A percentile compares a stretch with the other conserved stretches of the same genome.
phyloP scores from a whole-genome alignment of 2,329 filamentous ascomycete genomes.

The Thermoascus crustaceus region DNA sequence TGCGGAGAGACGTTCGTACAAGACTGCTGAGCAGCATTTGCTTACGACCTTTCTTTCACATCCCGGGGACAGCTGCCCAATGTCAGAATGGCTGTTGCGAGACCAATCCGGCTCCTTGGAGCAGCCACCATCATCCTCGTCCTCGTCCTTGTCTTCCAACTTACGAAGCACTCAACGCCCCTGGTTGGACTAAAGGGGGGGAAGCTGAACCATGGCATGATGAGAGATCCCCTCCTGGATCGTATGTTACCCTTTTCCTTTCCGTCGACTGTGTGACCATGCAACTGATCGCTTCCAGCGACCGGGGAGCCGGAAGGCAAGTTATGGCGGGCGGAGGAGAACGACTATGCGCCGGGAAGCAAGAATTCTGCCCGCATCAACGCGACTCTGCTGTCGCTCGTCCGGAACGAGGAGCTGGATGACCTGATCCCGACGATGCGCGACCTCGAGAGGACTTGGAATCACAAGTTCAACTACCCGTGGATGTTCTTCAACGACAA shows the following conservation, averaged over 20 bases:
- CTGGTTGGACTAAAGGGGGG: conserved; percentile 30
- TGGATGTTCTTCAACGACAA: conserved; percentile 99
- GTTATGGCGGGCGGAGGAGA: conserved; percentile 62
- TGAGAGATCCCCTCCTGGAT: conserved; percentile 77
- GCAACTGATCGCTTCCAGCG: conserved; percentile 42
- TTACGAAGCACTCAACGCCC: conserved; percentile 51
- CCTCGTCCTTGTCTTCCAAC: conserved; percentile 61
- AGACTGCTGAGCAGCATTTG: background rate
- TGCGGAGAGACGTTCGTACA: too few species aligned
- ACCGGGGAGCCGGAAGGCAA: conserved; percentile 75
- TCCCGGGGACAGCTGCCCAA: background rate
- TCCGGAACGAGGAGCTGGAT: conserved; percentile 81
- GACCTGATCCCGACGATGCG: conserved; percentile 81
- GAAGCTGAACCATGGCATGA: conserved; percentile 50
- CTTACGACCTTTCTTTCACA: background rate
- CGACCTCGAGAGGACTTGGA: conserved; percentile 92
- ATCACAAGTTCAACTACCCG: conserved; percentile 97
- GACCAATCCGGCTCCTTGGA: conserved; percentile 10
- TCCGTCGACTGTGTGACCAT: conserved; percentile 6
- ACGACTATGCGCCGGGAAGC: conserved; percentile 70
- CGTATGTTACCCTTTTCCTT: conserved; percentile 48
- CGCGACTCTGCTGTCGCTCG: conserved; percentile 82
- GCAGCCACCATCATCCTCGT: conserved; percentile 17
- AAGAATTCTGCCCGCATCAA: conserved; percentile 76
- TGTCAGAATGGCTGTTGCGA: conserved; percentile 14